Conservation (phyloP, 2,329 filamentous ascomycete genomes). For the Aphanocladium album region DNA sequence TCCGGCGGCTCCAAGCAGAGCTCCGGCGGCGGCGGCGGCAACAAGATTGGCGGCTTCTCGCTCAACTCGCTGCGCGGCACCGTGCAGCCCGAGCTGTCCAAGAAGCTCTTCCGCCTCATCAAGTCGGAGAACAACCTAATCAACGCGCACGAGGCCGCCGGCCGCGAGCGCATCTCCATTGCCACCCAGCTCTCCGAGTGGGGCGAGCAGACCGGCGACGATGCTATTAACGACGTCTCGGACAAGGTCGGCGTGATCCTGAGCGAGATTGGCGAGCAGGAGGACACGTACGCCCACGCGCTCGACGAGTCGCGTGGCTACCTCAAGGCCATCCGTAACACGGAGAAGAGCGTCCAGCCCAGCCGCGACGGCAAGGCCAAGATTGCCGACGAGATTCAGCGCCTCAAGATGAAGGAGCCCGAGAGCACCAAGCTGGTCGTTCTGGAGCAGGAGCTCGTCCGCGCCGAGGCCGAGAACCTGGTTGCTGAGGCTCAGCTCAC, state of each 20-base stretch:
- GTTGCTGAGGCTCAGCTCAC: constrained; percentile 95
- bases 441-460: constrained; percentile 92
- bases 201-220: constrained; percentile 88
- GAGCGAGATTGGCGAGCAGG: constrained; percentile 89
- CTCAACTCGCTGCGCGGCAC: constrained; percentile 81
- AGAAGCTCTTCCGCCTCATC: constrained; percentile 85
- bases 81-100: constrained; percentile 81
- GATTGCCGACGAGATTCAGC: constrained; percentile 87
- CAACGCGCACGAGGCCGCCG: constrained; percentile 75
- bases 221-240: constrained; percentile 80
- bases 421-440: constrained; percentile 74
- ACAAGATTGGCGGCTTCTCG: constrained; percentile 58
- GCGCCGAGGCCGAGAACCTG: constrained; percentile 90
- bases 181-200: constrained; percentile 91
- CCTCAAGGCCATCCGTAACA: constrained; percentile 91
- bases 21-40: constrained; percentile 36
- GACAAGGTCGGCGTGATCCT: constrained; percentile 94
- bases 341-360: constrained; percentile 91
- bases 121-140: constrained; percentile 93
- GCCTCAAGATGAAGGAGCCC: constrained; percentile 87
- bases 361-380: constrained; percentile 82
- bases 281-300: constrained; percentile 79
- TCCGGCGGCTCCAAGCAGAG: constrained; percentile 50
- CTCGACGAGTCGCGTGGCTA: constrained; percentile 78
- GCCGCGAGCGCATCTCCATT: constrained; percentile 76